These are phyloP conservation scores for Populus euphratica DNA, from an alignment of 345 rosid genomes.

Conservation along the genomic window DNA sequence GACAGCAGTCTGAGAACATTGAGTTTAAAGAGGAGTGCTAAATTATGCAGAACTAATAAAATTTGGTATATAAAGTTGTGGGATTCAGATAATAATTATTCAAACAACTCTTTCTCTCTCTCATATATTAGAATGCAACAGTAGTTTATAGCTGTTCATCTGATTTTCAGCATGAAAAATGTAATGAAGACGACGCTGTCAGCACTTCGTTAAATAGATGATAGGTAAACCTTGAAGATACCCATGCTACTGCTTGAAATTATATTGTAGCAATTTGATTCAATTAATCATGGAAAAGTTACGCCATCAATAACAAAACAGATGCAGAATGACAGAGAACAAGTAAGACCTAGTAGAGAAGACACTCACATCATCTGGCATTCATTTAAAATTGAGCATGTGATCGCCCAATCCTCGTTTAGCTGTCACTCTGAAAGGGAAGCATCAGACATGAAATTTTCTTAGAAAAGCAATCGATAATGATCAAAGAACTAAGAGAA, in stretches of 20 bases:
- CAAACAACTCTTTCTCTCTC: neutral
- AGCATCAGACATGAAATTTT: too few relatives aligned
- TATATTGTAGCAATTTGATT: constrained; percentile 11
- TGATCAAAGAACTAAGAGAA: too few relatives aligned
- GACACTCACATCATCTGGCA: constrained; percentile 18
- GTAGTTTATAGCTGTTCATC: neutral
- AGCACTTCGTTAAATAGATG: neutral
- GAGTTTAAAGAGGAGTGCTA: neutral
- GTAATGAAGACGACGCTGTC: neutral
- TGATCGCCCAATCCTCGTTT: neutral
- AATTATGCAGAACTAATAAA: neutral
- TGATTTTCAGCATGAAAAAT: neutral
- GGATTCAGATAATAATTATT: neutral
- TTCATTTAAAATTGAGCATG: neutral
- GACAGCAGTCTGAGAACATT: neutral
- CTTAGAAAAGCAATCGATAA: too few relatives aligned
- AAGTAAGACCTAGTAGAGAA: constrained; percentile 17
- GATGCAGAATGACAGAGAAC: neutral
- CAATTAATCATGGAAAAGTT: constrained; percentile 9
- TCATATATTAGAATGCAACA: neutral
- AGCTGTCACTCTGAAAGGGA: constrained; percentile 4
- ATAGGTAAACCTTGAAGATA: neutral
- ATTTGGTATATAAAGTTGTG: neutral
- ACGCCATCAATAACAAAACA: neutral
- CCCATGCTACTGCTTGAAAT: neutral